Evolutionary conservation across 352 stramenopile genomes (phyloP), one percentile per base, ranked within the genome.

Genomic region (Phytophthora cajani): DNA sequence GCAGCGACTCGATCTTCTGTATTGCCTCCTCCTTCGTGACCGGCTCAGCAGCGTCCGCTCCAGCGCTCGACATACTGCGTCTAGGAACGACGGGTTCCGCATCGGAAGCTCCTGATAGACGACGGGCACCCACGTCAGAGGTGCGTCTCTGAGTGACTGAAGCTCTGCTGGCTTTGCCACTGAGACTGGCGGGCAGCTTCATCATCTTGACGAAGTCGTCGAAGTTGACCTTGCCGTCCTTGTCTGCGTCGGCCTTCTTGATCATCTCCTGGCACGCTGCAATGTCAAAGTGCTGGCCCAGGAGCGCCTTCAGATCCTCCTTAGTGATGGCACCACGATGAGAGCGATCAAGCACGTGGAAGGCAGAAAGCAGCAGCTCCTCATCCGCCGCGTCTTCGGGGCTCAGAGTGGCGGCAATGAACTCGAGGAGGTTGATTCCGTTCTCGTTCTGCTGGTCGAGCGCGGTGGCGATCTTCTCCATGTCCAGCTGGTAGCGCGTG

Each of bases 351-450:
- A 94, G 84, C 5, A 94, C 68, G 5, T 78, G 55, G 55, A 92
- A 94, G 0, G 87, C 82, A 2, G 72, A 77, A 14, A 78, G 68
- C 36, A 93, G 65, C 5, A 86, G 68, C n/a, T 76, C 74, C 23
- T 93, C 78, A 58, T 91, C 77, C 7, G 77, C 68, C 27, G 89
- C 75, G 8, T 91, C 82, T 56, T 90, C 82, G 0, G 81, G 75
- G 9, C 72, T 88, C 10, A 94, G 67, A 7, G 85, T 92, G 0
- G 87, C 87, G 16, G 87, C 85, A 16, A 94, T 82, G 65, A 94
- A 94, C 66, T 94, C 87, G 6, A 94, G 72, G 27, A 94, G 56
- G 51, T 91, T 94, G 33, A 94, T 78, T 8, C 87, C 84, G 33
- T 89, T 88, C 8, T 90, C 85, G 27, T 90, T 78, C 55, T 93